A percentile compares a stretch with the other conserved stretches of the same genome.
Evolutionary conservation across 768 basidiomycete species (phyloP).

Genomic region (Suillus luteus): DNA sequence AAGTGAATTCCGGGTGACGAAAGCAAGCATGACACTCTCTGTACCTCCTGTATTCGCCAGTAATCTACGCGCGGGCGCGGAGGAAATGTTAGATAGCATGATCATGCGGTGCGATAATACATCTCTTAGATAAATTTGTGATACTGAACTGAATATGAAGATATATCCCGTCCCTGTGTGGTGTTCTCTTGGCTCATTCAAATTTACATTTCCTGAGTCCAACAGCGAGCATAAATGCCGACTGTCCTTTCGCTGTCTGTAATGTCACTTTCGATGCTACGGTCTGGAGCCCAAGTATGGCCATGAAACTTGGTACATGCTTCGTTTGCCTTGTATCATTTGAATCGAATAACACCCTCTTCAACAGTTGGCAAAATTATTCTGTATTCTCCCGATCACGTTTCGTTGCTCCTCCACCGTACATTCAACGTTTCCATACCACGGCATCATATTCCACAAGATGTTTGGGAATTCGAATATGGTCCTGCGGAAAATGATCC

Average conservation of each 20-base stretch:
- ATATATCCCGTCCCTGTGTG: slow-evolving; percentile 84
- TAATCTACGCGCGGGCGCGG: slow-evolving; percentile 71
- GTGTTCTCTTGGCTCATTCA: slow-evolving; percentile 87
- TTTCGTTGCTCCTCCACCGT: slow-evolving; percentile 84
- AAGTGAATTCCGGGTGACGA: slow-evolving; percentile 62
- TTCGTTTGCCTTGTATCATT: not conserved
- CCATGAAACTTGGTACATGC: slow-evolving; percentile 69
- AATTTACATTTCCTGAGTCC: slow-evolving; percentile 66
- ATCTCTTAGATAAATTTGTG: not conserved
- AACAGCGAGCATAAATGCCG: slow-evolving; percentile 69
- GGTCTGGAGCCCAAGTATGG: slow-evolving; percentile 85
- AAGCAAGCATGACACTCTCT: slow-evolving; percentile 68
- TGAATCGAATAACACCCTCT: slow-evolving; percentile 5
- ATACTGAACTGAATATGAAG: slow-evolving; percentile 41
- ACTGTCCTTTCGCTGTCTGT: slow-evolving; percentile 84
- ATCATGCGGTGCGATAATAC: slow-evolving; percentile 75
- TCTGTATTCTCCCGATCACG: slow-evolving; percentile 88
- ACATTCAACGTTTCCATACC: slow-evolving; percentile 98
- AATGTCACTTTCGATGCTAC: slow-evolving; percentile 78
- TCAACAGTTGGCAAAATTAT: slow-evolving; percentile 79
- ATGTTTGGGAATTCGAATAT: slow-evolving; percentile 85
- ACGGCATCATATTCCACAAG: slow-evolving; percentile 81
- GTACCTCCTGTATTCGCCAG: slow-evolving; percentile 81
- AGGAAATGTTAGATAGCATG: slow-evolving; percentile 93
- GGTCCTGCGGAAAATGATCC: slow-evolving; percentile 81